A percentile compares a stretch with the other conserved stretches of the same genome.
These are phyloP conservation scores for Claviceps purpurea DNA, from an alignment of 2,329 filamentous ascomycete genomes.

Conservation along the genomic window DNA sequence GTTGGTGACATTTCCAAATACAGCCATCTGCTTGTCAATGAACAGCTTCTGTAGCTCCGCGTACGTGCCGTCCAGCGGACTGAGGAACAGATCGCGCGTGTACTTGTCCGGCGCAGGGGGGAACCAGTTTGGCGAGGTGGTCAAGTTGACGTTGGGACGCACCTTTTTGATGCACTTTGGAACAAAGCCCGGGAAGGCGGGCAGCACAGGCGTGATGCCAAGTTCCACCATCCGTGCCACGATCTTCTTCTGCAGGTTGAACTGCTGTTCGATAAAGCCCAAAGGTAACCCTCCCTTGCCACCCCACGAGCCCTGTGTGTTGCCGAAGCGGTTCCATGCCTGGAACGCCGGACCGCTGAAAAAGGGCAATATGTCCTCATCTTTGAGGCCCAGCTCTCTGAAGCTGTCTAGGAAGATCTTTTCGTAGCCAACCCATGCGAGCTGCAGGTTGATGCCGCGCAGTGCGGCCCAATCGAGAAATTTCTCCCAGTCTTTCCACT, in stretches of 20 bases:
- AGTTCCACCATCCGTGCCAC: conserved; percentile 35
- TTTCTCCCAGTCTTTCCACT: conserved; percentile 39
- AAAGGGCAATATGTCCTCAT: conserved; percentile 30
- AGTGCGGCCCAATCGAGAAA: conserved; percentile 40
- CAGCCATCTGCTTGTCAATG: conserved; percentile 29
- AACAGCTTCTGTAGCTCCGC: conserved; percentile 30
- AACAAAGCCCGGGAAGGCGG: conserved; percentile 37
- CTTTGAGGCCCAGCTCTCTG: conserved; percentile 28
- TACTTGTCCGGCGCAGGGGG: conserved; percentile 18
- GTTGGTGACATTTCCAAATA: conserved; percentile 33
- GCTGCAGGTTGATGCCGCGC: conserved; percentile 35
- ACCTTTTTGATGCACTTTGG: conserved; percentile 26
- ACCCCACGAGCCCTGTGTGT: conserved; percentile 37
- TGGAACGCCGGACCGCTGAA: conserved; percentile 37
- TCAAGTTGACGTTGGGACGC: conserved; percentile 27
- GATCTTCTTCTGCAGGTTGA: conserved; percentile 33
- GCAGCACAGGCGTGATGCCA: conserved; percentile 38
- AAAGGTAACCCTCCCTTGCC: conserved; percentile 23
- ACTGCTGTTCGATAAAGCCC: conserved; percentile 33
- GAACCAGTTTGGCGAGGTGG: conserved; percentile 29
- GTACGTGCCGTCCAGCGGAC: conserved; percentile 31
- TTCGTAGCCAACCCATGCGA: conserved; percentile 38
- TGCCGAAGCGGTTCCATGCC: conserved; percentile 41
- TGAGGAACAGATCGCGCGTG: conserved; percentile 33
- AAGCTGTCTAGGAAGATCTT: conserved; percentile 36